phyloP scores from a whole-genome alignment of 208 protist genomes.

The Herpetomonas samuelpessoai region DNA sequence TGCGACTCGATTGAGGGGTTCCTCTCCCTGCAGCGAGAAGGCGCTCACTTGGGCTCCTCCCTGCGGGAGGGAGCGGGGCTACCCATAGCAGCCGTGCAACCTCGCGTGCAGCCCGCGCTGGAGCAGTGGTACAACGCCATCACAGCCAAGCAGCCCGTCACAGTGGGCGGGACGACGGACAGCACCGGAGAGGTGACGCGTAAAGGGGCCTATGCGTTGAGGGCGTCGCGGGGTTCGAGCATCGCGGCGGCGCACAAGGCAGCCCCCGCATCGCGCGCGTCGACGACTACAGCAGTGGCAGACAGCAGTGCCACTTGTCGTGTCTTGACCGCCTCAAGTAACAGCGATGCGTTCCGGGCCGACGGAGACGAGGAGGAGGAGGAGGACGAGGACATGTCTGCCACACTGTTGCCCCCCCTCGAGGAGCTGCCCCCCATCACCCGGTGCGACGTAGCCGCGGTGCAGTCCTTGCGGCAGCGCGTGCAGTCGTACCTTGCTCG shows the following conservation, averaged over 20 bases:
- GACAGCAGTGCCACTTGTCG: too few relatives aligned
- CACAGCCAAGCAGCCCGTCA: conserved; percentile 6
- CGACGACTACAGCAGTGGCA: too few relatives aligned
- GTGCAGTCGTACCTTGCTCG: conserved; percentile 29
- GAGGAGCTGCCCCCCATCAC: conserved; percentile 29
- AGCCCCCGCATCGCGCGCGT: too few relatives aligned
- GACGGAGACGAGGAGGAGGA: conserved; percentile 5
- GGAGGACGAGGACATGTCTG: neutral
- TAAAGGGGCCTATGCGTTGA: too few relatives aligned
- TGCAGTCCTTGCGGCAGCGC: conserved; percentile 25
- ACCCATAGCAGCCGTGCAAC: conserved; percentile 44
- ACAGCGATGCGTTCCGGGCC: neutral
- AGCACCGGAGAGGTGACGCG: too few relatives aligned
- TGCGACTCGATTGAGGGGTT: conserved; percentile 35
- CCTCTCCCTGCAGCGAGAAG: conserved; percentile 36
- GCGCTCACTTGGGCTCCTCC: conserved; percentile 27
- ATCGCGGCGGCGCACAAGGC: too few relatives aligned
- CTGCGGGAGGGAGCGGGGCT: conserved; percentile 43
- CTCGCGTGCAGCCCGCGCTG: conserved; percentile 34
- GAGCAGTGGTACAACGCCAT: conserved; percentile 11
- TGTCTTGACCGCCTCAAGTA: too few relatives aligned
- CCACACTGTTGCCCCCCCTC: conserved; percentile 30
- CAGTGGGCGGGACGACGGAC: too few relatives aligned
- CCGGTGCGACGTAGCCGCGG: conserved; percentile 33
- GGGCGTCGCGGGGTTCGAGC: too few relatives aligned